Evolutionary conservation across 1,139 yeast genomes (phyloP), one percentile per base, ranked within the genome.

Genomic region (Kurtzmaniella quercitrusa): DNA sequence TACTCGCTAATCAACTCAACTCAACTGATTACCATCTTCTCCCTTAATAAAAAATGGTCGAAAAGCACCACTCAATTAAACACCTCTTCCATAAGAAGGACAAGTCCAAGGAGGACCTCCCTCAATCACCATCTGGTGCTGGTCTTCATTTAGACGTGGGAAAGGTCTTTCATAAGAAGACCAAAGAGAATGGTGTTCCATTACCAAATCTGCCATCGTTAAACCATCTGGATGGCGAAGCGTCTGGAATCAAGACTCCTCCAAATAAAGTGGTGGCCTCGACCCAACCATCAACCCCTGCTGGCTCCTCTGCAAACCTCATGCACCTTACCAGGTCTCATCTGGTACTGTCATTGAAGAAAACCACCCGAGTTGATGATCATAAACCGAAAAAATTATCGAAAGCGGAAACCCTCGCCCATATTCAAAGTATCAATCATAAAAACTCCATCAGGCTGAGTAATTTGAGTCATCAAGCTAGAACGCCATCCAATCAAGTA

Each of bases 371-470:
- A 2, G 25, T 25, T n/a, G 51, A 47, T 5, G 45, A 37, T 2
- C 39, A 23, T 34, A 41, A 58, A 23, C 57, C 57, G 5, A 59
- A 64, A 42, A 63, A 64, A 48, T 53, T 66, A 21, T 46, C 70
- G 18, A 66, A 66, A 48, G 74, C 68, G 3, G 71, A 68, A 49
- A 70, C 76, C 5, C 46, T 64, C 46, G 70, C 71, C 34, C 75
- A 69, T 51, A 51, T 70, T 37, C 66, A 68, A 40, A 62, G 58
- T 41, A 45, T 68, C 41, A 66, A 66, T 47, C 57, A 61, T 25
- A 66, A 65, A 46, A 68, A 68, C 44, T 64, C 56, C n/a, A 45
- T 51, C 27, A 39, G 47, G 31, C 34, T 11, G 12, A 39, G 36
- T 17, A 41, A 41, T 15, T n/a, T 17, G 11, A 37, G 25, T 29